These are phyloP conservation scores for Phytophthora nicotianae DNA, from an alignment of 352 stramenopile species.

Conservation along the genomic window DNA sequence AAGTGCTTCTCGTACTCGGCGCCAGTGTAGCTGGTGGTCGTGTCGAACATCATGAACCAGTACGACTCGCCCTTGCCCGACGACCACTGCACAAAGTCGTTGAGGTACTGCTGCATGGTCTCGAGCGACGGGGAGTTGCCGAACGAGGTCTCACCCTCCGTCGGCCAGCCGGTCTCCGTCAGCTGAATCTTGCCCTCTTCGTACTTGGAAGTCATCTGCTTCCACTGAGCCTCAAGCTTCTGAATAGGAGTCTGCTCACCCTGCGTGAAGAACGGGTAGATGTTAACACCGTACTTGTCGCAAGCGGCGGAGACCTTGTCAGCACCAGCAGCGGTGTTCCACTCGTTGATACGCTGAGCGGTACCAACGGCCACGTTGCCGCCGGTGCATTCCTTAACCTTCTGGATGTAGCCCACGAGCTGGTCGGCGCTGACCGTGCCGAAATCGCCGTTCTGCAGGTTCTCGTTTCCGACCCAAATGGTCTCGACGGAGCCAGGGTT, in stretches of 20 bases:
- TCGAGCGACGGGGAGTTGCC: constrained; percentile 51
- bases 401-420: constrained; percentile 56
- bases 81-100: constrained; percentile 54
- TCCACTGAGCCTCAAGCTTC: constrained; percentile 60
- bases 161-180: constrained; percentile 66
- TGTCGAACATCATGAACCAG: constrained; percentile 76
- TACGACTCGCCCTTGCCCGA: constrained; percentile 35
- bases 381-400: constrained; percentile 59
- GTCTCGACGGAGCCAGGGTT: constrained; percentile 47
- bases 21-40: constrained; percentile 47
- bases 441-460: constrained; percentile 60
- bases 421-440: constrained; percentile 41
- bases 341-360: constrained; percentile 78
- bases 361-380: constrained; percentile 56
- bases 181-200: constrained; percentile 40
- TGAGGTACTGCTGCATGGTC: constrained; percentile 47
- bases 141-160: constrained; percentile 26
- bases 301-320: constrained; percentile 28
- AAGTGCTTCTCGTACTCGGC: constrained; percentile 68
- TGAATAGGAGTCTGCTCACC: constrained; percentile 35
- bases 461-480: constrained; percentile 81
- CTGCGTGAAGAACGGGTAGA: constrained; percentile 57
- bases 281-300: constrained; percentile 37
- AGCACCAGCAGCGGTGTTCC: constrained; percentile 34
- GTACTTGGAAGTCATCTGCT: constrained; percentile 48